Percentiles rank a stretch among this genome's conserved stretches.
phyloP scores from a whole-genome alignment of 768 basidiomycete species.

The Austroboletus eburneus region DNA sequence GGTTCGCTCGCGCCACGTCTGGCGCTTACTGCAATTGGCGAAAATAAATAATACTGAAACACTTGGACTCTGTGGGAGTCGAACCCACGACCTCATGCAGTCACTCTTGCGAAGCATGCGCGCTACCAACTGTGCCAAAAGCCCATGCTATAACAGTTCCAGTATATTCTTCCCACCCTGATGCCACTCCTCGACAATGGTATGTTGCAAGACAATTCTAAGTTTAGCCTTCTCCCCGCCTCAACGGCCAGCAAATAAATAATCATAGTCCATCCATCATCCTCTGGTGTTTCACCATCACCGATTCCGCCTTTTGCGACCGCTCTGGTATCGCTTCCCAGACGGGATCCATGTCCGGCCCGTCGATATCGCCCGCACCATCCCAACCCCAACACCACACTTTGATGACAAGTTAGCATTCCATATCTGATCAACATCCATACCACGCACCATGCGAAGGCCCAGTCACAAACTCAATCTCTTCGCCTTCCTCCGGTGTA shows the following conservation, averaged over 20 bases:
- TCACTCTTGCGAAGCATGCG: slow-evolving; percentile 49
- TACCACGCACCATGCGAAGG: slow-evolving; percentile 72
- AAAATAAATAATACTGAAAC: not conserved
- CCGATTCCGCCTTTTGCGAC: slow-evolving; percentile 52
- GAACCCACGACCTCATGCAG: slow-evolving; percentile 58
- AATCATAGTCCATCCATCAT: slow-evolving; percentile 23
- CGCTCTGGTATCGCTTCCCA: slow-evolving; percentile 84
- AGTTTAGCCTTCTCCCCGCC: slow-evolving; percentile 1
- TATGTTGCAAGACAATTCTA: slow-evolving; percentile 10
- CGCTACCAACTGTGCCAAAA: slow-evolving; percentile 59
- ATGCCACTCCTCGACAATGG: no score
- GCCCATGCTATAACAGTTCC: slow-evolving; percentile 18
- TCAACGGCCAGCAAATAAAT: not conserved
- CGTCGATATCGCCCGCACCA: slow-evolving; percentile 95
- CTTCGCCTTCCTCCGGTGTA: slow-evolving; percentile 79
- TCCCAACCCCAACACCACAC: slow-evolving; percentile 99
- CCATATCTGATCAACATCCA: no score
- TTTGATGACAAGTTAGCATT: no score
- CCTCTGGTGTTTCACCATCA: slow-evolving; percentile 70
- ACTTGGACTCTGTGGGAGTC: slow-evolving; percentile 39
- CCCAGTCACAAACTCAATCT: slow-evolving; percentile 71
- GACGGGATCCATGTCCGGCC: slow-evolving; percentile 96
- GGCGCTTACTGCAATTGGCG: no score
- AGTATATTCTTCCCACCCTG: no score
- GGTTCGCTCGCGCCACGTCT: no score